phyloP scores from a whole-genome alignment of 495 filamentous ascomycete species.

The Lophium mytilinum region DNA sequence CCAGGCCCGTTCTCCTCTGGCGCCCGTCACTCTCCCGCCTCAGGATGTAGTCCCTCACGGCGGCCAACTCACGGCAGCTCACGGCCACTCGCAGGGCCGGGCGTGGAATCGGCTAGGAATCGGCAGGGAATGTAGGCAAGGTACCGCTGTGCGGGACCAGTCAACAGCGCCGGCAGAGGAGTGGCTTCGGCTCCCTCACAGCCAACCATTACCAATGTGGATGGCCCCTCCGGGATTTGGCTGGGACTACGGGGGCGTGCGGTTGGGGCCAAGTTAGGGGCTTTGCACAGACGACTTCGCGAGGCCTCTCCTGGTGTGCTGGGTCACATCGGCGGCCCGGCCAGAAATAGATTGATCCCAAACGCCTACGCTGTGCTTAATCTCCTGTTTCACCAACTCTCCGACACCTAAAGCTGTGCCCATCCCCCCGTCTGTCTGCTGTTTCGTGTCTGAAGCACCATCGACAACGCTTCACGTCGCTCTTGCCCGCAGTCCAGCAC shows the following conservation, averaged over 20 bases:
- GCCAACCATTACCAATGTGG: not conserved
- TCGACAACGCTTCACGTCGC: conserved; percentile 14
- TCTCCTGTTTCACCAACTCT: conserved; percentile 29
- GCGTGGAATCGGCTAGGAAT: no score
- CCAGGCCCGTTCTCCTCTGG: no score
- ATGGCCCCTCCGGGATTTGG: no score
- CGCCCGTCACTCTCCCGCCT: no score
- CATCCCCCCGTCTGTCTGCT: conserved; percentile 21
- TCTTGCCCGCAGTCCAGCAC: conserved; percentile 7
- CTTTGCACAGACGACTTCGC: no score
- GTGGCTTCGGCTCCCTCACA: not conserved
- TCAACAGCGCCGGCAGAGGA: not conserved
- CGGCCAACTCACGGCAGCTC: no score
- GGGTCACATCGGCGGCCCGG: conserved; percentile 2
- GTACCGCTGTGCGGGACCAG: not conserved
- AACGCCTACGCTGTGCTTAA: conserved; percentile 10
- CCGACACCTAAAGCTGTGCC: conserved; percentile 24
- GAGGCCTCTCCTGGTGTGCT: no score
- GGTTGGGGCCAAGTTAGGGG: no score
- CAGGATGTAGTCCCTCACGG: no score
- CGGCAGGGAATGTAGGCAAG: no score
- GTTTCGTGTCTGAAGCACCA: conserved; percentile 24
- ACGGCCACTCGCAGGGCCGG: no score
- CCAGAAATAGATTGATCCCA: conserved; percentile 19
- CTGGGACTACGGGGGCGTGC: no score